Evolutionary conservation across 2,329 filamentous ascomycete species (phyloP).

Genomic region (Colletotrichum sp.): DNA sequence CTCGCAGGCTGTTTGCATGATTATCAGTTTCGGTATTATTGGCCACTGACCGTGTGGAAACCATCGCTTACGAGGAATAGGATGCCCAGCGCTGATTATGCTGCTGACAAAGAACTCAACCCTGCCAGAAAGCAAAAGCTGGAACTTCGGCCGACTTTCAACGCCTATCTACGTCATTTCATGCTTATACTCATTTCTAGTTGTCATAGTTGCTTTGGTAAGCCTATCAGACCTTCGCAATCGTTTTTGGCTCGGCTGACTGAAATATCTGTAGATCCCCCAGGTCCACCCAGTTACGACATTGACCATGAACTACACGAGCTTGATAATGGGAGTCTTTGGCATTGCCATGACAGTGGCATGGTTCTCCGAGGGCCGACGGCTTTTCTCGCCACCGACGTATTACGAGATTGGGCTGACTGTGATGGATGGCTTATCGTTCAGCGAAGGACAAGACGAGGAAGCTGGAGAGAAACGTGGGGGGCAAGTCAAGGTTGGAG

Average conservation of each 20-base stretch:
- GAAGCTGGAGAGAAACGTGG: neutral
- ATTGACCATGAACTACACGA: neutral
- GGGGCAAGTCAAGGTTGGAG: neutral
- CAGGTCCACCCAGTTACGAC: neutral
- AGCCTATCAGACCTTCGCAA: neutral
- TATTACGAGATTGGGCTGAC: neutral
- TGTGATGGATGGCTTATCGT: neutral
- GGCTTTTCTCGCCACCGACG: neutral
- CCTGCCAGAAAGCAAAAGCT: neutral
- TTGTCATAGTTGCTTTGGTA: neutral
- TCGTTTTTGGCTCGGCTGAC: neutral
- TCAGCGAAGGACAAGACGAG: neutral
- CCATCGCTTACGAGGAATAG: neutral
- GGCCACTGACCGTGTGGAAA: neutral
- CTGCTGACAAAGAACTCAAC: neutral
- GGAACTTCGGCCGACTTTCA: neutral
- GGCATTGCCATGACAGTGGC: neutral
- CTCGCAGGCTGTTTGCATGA: neutral
- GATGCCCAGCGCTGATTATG: neutral
- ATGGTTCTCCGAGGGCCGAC: neutral
- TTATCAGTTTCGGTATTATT: neutral
- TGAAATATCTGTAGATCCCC: rapidly evolving
- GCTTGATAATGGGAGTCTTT: neutral
- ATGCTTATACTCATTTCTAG: neutral
- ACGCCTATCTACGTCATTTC: neutral